These are phyloP conservation scores for Calonectria hawksworthii DNA, from an alignment of 2,329 filamentous ascomycete genomes.

Conservation along the genomic window DNA sequence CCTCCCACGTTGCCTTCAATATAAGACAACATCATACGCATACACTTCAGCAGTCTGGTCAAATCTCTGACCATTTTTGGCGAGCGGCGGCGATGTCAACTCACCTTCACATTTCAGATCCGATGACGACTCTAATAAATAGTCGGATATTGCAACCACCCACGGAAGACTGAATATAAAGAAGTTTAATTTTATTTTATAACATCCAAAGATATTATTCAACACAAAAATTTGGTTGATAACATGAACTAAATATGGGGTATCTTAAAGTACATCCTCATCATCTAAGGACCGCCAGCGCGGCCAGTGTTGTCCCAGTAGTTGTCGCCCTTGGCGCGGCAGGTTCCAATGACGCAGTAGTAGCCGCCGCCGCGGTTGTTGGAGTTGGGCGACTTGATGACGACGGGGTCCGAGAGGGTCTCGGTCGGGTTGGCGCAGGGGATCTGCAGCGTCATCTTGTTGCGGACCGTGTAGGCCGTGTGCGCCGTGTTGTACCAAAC, in stretches of 20 bases:
- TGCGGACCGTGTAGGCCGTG: conserved; percentile 22
- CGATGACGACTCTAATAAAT: too few species aligned
- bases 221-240: not conserved
- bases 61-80: too few species aligned
- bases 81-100: too few species aligned
- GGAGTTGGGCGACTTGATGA: conserved; percentile 21
- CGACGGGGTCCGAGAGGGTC: not conserved
- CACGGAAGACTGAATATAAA: not conserved
- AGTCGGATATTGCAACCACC: not conserved
- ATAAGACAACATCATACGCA: too few species aligned
- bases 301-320: conserved; percentile 23
- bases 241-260: not conserved
- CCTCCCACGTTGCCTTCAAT: too few species aligned
- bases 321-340: conserved; percentile 15
- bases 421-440: not conserved
- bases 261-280: not conserved
- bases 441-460: not conserved
- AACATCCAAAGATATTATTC: not conserved
- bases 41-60: too few species aligned
- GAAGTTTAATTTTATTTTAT: not conserved
- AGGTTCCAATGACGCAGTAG: conserved; percentile 20
- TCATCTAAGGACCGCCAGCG: conserved; percentile 15
- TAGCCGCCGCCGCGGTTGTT: conserved; percentile 23
- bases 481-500: conserved; percentile 27
- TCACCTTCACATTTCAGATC: too few species aligned